Conservation (phyloP, 1,284 basidiomycete species). For the Tremellales sp. region DNA sequence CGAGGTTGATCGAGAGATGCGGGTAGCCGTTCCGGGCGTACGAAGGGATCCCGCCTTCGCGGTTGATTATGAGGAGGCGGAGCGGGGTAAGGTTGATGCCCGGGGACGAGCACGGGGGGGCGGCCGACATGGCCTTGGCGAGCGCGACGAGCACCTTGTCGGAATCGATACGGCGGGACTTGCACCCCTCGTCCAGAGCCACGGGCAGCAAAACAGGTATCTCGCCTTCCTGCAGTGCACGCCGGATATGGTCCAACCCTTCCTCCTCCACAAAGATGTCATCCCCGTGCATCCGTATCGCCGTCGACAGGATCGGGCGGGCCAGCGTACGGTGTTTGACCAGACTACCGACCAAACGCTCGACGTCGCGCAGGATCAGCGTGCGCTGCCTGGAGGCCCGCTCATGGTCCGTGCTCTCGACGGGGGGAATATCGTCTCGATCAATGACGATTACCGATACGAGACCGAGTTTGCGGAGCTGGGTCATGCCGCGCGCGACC, state of each 20-base stretch:
- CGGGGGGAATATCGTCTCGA: slow-evolving; percentile 68
- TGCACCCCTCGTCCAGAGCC: slow-evolving; percentile 84
- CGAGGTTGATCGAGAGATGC: slow-evolving; percentile 92
- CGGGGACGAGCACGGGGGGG: slow-evolving; percentile 17
- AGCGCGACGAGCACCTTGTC: slow-evolving; percentile 88
- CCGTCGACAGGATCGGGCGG: slow-evolving; percentile 79
- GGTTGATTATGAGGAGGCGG: slow-evolving; percentile 95
- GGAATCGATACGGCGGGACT: slow-evolving; percentile 78
- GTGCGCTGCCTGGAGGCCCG: slow-evolving; percentile 51
- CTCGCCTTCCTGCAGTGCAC: slow-evolving; percentile 84
- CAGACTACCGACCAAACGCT: slow-evolving; percentile 76
- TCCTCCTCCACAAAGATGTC: slow-evolving; percentile 54
- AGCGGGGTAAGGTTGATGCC: slow-evolving; percentile 74
- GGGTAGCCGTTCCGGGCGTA: slow-evolving; percentile 93
- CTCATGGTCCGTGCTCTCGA: slow-evolving; percentile 53
- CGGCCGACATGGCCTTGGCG: slow-evolving; percentile 72
- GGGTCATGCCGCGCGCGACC: slow-evolving; percentile 87
- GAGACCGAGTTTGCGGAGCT: slow-evolving; percentile 91
- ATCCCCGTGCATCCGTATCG: slow-evolving; percentile 60
- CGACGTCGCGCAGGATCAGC: slow-evolving; percentile 77
- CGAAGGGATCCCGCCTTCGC: slow-evolving; percentile 94
- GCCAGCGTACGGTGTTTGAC: slow-evolving; percentile 80
- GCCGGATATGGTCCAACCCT: slow-evolving; percentile 76
- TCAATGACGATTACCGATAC: slow-evolving; percentile 94
- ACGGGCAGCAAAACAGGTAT: slow-evolving; percentile 96